Evolutionary conservation across 2,329 filamentous ascomycete species (phyloP).

Genomic region (Exophiala xenobiotica): DNA sequence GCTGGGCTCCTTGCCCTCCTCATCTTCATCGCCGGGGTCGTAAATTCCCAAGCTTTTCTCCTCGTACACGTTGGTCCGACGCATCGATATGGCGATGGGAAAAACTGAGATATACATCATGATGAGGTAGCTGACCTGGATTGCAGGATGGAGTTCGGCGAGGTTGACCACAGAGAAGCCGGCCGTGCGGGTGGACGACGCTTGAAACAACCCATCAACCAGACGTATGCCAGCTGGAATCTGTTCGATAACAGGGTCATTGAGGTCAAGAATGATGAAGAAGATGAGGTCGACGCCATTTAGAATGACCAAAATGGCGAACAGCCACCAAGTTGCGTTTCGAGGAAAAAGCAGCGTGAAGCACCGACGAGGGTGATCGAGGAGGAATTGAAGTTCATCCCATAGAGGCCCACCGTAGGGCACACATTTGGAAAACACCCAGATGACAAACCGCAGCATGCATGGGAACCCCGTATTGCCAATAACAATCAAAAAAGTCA

Average conservation of each 20-base stretch:
- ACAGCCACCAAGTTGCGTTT: constrained; percentile 92
- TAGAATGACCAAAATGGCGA: constrained; percentile 76
- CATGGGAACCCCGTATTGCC: constrained; percentile 54
- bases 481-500: constrained; percentile 42
- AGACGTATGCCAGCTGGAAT: constrained; percentile 74
- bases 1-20: constrained; percentile 63
- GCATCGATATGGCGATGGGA: constrained; percentile 61
- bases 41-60: constrained; percentile 63
- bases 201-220: constrained; percentile 86
- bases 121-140: constrained; percentile 66
- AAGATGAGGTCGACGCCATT: constrained; percentile 86
- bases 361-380: constrained; percentile 92
- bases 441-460: constrained; percentile 77
- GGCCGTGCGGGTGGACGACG: constrained; percentile 82
- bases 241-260: constrained; percentile 65
- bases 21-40: constrained; percentile 64
- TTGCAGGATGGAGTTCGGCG: constrained; percentile 76
- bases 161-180: constrained; percentile 83
- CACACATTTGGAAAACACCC: constrained; percentile 68
- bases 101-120: constrained; percentile 68
- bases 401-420: constrained; percentile 69
- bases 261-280: constrained; percentile 88
- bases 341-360: constrained; percentile 93
- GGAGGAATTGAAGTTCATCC: constrained; percentile 85
- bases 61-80: constrained; percentile 62